Conservation (phyloP, 2,329 filamentous ascomycete species). For the Epichloe sylvatica region DNA sequence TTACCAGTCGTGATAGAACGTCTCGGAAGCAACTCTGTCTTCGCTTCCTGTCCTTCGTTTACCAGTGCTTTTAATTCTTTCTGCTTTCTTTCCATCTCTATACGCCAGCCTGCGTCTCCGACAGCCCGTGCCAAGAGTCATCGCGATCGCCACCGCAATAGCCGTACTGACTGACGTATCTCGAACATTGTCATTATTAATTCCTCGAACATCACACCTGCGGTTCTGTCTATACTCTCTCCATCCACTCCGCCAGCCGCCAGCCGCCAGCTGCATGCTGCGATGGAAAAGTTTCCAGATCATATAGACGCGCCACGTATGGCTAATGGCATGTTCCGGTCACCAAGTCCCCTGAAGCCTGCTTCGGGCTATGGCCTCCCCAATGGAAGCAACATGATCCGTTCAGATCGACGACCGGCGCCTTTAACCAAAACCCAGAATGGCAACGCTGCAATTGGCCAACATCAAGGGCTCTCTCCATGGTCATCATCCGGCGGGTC, state of each 20-base stretch:
- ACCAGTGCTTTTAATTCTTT: not conserved
- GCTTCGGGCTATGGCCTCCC: slow-evolving; percentile 12
- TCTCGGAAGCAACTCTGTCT: not conserved
- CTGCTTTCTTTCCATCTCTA: not conserved
- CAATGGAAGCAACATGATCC: slow-evolving; percentile 16
- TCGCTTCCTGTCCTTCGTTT: not conserved
- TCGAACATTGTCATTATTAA: not conserved
- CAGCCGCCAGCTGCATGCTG: not conserved
- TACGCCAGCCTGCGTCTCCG: not conserved
- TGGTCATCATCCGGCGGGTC: slow-evolving; percentile 16
- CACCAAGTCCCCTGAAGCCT: slow-evolving; percentile 15
- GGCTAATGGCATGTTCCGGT: slow-evolving; percentile 14
- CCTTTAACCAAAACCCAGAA: slow-evolving; percentile 1
- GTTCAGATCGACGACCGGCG: slow-evolving; percentile 8
- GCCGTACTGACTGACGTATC: too few relatives aligned
- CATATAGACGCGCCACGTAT: slow-evolving; percentile 29
- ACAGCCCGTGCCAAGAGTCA: too few relatives aligned
- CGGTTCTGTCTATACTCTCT: not conserved
- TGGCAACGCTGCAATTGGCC: not conserved
- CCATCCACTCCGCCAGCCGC: not conserved
- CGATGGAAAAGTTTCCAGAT: slow-evolving; percentile 46
- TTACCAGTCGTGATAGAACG: not conserved
- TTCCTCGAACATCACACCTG: not conserved
- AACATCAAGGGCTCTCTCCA: slow-evolving; percentile 3
- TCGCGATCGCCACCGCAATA: too few relatives aligned